These are phyloP conservation scores for Argentina anserina DNA, from an alignment of 306 rosid genomes.

Conservation along the genomic window DNA sequence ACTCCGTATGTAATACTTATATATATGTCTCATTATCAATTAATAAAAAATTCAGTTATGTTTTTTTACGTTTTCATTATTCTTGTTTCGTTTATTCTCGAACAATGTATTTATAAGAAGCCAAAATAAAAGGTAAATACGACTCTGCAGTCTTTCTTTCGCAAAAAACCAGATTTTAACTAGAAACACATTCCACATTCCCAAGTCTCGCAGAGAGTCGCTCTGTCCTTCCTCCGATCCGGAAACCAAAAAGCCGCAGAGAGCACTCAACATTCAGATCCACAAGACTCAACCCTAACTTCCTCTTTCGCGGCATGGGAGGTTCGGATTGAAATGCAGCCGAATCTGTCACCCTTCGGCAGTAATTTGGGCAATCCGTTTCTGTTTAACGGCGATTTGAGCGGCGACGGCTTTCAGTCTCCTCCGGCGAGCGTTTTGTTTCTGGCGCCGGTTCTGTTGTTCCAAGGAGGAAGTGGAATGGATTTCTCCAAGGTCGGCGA, in stretches of 20 bases:
- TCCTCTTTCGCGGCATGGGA: constrained; percentile 30
- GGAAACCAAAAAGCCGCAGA: background rate
- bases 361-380: too few relatives aligned
- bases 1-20: too few relatives aligned
- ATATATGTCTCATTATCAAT: too few relatives aligned
- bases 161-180: background rate
- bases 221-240: background rate
- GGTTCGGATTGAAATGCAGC: constrained; percentile 85
- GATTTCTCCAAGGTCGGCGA: constrained; percentile 95
- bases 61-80: too few relatives aligned
- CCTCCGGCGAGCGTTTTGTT: constrained; percentile 74
- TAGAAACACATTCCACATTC: background rate
- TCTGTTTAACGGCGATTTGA: constrained; percentile 73
- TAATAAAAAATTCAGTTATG: too few relatives aligned
- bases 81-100: too few relatives aligned
- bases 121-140: too few relatives aligned
- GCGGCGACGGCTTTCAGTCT: constrained; percentile 70
- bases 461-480: constrained; percentile 85
- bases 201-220: background rate
- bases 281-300: background rate
- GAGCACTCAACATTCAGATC: constrained; percentile 22
- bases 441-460: constrained; percentile 73
- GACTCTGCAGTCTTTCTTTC: too few relatives aligned
- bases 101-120: too few relatives aligned
- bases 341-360: constrained; percentile 81